These are phyloP conservation scores for Phytophthora kernoviae DNA, from an alignment of 352 stramenopile genomes.

Conservation along the genomic window DNA sequence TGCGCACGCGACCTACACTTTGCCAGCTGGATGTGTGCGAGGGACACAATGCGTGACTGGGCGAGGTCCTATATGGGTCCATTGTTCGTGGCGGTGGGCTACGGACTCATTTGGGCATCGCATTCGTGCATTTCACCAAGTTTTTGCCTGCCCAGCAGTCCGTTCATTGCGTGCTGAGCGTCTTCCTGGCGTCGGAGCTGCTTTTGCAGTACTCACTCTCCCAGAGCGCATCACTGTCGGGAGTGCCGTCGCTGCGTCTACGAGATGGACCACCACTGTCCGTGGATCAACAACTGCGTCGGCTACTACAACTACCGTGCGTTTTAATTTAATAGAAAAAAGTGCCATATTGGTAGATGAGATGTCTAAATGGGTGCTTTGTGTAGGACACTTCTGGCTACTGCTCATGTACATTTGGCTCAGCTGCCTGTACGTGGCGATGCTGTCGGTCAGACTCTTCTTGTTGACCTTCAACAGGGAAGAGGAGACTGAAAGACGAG, in stretches of 20 bases:
- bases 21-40: neutral
- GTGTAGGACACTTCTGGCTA: constrained; percentile 51
- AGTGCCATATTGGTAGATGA: too few relatives aligned
- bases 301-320: constrained; percentile 94
- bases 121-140: constrained; percentile 38
- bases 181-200: constrained; percentile 40
- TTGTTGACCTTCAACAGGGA: constrained; percentile 21
- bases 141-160: constrained; percentile 24
- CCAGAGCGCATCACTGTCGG: constrained; percentile 62
- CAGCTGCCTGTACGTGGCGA: constrained; percentile 46
- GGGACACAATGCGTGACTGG: constrained; percentile 1
- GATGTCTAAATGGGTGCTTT: too few relatives aligned
- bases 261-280: constrained; percentile 98
- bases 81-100: constrained; percentile 35
- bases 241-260: constrained; percentile 91
- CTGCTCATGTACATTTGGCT: constrained; percentile 56
- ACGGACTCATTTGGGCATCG: constrained; percentile 37
- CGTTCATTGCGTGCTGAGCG: constrained; percentile 19
- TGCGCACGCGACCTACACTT: constrained; percentile 1
- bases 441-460: constrained; percentile 40
- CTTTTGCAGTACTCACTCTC: constrained; percentile 49
- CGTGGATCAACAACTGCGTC: constrained; percentile 98
- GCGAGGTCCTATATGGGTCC: constrained; percentile 12
- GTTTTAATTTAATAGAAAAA: too few relatives aligned
- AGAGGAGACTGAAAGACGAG: constrained; percentile 5